phyloP scores from a whole-genome alignment of 495 filamentous ascomycete species.

The Tetracladium setigerum region DNA sequence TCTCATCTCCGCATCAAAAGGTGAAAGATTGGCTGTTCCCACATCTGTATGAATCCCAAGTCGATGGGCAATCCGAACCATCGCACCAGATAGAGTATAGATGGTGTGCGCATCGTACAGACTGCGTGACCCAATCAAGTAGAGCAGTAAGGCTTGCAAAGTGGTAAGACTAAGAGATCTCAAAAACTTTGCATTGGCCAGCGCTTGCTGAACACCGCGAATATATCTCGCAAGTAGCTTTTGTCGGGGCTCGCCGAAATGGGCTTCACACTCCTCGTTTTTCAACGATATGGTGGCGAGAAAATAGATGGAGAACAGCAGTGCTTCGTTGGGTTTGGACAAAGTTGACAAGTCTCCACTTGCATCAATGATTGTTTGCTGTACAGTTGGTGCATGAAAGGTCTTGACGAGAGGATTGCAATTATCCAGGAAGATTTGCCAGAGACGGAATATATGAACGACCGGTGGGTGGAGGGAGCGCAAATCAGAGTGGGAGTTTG shows the following conservation, averaged over 20 bases:
- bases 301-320: constrained; percentile 49
- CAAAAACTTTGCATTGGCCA: constrained; percentile 42
- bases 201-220: constrained; percentile 36
- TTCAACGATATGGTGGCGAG: constrained; percentile 38
- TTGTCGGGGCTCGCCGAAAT: constrained; percentile 37
- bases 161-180: constrained; percentile 43
- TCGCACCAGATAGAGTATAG: constrained; percentile 34
- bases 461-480: constrained; percentile 53
- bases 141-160: constrained; percentile 46
- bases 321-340: constrained; percentile 40
- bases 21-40: constrained; percentile 38
- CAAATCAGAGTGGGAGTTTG: constrained; percentile 26
- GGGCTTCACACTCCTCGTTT: constrained; percentile 38
- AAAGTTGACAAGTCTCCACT: constrained; percentile 28
- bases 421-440: constrained; percentile 61
- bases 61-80: constrained; percentile 34
- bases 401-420: constrained; percentile 64
- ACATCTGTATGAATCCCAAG: constrained; percentile 46
- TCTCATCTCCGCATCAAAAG: constrained; percentile 55
- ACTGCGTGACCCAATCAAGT: constrained; percentile 34
- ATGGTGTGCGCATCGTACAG: constrained; percentile 41
- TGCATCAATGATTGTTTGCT: constrained; percentile 40
- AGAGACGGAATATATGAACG: constrained; percentile 63
- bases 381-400: constrained; percentile 59
- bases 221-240: constrained; percentile 34